Conservation (phyloP, 768 basidiomycete species). For the Pisolithus marmoratus region DNA sequence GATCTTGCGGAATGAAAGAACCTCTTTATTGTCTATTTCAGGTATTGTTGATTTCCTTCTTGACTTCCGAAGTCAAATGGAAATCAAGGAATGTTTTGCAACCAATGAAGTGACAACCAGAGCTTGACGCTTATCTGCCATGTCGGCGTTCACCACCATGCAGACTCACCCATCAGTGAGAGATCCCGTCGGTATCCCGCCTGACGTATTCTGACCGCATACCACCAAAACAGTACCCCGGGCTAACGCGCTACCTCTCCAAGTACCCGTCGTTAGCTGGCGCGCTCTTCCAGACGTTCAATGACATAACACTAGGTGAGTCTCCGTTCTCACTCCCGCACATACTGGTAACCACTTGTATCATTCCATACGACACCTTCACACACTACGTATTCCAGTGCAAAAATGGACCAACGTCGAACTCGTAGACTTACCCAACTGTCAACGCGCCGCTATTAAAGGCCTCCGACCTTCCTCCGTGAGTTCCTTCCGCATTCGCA, state of each 20-base stretch:
- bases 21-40: too few relatives aligned
- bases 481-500: conserved; percentile 4
- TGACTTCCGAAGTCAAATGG: too few relatives aligned
- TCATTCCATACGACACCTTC: too few relatives aligned
- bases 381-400: conserved; percentile 32
- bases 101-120: too few relatives aligned
- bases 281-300: conserved; percentile 68
- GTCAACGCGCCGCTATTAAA: conserved; percentile 51
- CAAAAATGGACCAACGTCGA: conserved; percentile 68
- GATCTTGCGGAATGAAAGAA: too few relatives aligned
- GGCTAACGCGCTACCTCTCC: conserved; percentile 19
- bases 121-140: not conserved
- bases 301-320: conserved; percentile 62
- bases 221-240: not conserved
- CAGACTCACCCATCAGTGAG: conserved; percentile 22
- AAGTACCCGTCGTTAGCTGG: conserved; percentile 60
- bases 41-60: too few relatives aligned
- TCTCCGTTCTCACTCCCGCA: not conserved
- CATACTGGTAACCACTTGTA: too few relatives aligned
- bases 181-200: not conserved
- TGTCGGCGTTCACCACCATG: conserved; percentile 6
- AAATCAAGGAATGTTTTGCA: too few relatives aligned
- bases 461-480: conserved; percentile 54
- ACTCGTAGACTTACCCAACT: conserved; percentile 53
- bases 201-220: too few relatives aligned